Evolutionary conservation across 2,329 filamentous ascomycete genomes (phyloP), one percentile per base, ranked within the genome.

Genomic region (Talaromyces atroroseus): DNA sequence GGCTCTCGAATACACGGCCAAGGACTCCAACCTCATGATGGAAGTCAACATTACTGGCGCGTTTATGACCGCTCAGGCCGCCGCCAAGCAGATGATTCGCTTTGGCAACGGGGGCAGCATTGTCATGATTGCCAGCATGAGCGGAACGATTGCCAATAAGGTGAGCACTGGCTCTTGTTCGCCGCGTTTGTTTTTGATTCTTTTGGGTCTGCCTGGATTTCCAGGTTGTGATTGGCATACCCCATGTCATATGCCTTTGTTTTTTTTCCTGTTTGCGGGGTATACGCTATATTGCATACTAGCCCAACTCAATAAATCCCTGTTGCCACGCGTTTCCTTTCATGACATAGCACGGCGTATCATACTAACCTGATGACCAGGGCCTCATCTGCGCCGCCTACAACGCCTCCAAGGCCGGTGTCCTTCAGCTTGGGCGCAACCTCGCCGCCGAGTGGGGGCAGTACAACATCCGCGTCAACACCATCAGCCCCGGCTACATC

Each of bases 1-100:
- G 0, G 90, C 92, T 1, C 77, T 96, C 54, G 90, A 95, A 49
- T 95, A 95, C 69, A 77, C 78, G 1, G 76, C 79, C 52, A 79
- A 83, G 66, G 82, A 85, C 62, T 77, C 80, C 54, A 84, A 84
- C 63, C 78, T 74, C 56, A 85, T 86, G 82, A 80, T 85, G 59
- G 80, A 82, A 62, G 74, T 84, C 61, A 84, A 84, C 63, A 75
- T 84, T 50, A 84, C 81, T 0, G 82, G 82, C 10, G 80, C 81
- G 5, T 81, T 85, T 67, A 84, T 85, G 81, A 83, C 82, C 7
- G 76, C 82, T 6, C 81, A 84, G 69, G 83, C 82, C n/a, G 80
- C 79, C 12, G 83, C 83, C 18, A 82, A 82, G 68, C 81, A 84
- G 68, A 84, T 84, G 81, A 83, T 85, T 67, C 76, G 76, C 62